Evolutionary conservation across 768 basidiomycete genomes (phyloP).

Genomic region (Suillus brevipes): DNA sequence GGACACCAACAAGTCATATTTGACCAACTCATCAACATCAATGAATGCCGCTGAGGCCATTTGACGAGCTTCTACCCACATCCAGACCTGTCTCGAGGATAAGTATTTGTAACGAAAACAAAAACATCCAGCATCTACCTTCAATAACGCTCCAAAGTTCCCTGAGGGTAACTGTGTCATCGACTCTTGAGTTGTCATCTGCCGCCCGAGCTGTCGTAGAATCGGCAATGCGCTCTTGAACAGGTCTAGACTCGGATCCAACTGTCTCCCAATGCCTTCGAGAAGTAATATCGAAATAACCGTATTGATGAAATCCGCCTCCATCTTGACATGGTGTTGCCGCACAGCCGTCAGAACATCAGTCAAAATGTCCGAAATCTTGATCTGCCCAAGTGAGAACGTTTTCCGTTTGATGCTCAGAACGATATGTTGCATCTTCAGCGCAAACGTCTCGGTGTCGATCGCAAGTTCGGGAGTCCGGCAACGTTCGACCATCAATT

Average conservation of each 20-base stretch:
- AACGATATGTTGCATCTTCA: constrained; percentile 97
- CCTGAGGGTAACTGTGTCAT: constrained; percentile 63
- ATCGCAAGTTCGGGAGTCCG: constrained; percentile 86
- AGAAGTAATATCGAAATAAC: constrained; percentile 91
- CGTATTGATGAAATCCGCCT: constrained; percentile 98
- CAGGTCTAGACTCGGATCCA: constrained; percentile 90
- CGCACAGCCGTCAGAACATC: constrained; percentile 87
- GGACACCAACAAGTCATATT: constrained; percentile 78
- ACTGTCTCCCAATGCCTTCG: constrained; percentile 92
- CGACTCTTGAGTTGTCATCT: constrained; percentile 79
- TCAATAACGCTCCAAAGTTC: constrained; percentile 83
- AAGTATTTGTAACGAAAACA: constrained; percentile 8
- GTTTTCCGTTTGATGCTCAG: constrained; percentile 94
- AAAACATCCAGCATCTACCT: constrained; percentile 49
- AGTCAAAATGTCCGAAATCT: constrained; percentile 89
- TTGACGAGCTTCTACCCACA: constrained; percentile 90
- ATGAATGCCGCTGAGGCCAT: constrained; percentile 77
- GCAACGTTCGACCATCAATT: constrained; percentile 95
- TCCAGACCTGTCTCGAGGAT: constrained; percentile 65
- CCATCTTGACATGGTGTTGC: constrained; percentile 96
- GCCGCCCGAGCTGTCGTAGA: constrained; percentile 83
- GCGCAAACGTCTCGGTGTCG: constrained; percentile 92
- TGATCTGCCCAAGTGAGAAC: constrained; percentile 95
- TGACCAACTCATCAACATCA: constrained; percentile 83
- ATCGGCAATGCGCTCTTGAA: constrained; percentile 97